A percentile compares a stretch with the other conserved stretches of the same genome.
These are phyloP conservation scores for Lumnitzera racemosa DNA, from an alignment of 345 rosid species.

Conservation along the genomic window DNA sequence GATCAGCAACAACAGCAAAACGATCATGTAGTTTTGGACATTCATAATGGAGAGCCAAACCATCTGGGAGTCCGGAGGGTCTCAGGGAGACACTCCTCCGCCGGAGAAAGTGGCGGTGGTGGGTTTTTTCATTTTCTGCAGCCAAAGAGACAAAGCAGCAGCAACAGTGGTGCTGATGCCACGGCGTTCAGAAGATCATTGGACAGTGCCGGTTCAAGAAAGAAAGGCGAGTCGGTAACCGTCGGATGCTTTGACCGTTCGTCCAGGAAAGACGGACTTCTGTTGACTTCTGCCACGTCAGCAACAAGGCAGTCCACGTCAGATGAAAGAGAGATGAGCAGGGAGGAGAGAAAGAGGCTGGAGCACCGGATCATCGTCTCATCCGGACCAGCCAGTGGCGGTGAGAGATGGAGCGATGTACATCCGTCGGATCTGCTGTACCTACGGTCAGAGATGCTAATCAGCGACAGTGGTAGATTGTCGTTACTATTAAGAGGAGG, in stretches of 20 bases:
- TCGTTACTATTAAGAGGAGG: not conserved
- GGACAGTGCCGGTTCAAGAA: slow-evolving; percentile 28
- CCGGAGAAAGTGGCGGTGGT: slow-evolving; percentile 37
- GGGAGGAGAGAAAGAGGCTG: slow-evolving; percentile 28
- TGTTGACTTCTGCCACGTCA: slow-evolving; percentile 15
- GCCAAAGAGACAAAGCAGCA: not conserved
- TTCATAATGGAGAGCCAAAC: not conserved
- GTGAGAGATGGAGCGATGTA: slow-evolving; percentile 74
- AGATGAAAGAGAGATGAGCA: not conserved
- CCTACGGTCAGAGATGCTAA: slow-evolving; percentile 68
- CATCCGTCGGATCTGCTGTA: slow-evolving; percentile 66
- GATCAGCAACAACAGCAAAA: slow-evolving; percentile 3
- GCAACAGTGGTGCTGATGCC: slow-evolving; percentile 5
- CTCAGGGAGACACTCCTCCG: slow-evolving; percentile 71
- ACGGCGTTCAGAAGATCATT: slow-evolving; percentile 42
- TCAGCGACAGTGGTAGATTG: slow-evolving; percentile 31
- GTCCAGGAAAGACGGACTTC: slow-evolving; percentile 54
- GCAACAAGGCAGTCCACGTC: slow-evolving; percentile 7
- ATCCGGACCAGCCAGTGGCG: slow-evolving; percentile 14
- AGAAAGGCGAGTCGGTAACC: slow-evolving; percentile 20
- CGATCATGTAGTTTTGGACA: slow-evolving; percentile 1
- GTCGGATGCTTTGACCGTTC: slow-evolving; percentile 44
- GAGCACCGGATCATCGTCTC: slow-evolving; percentile 75
- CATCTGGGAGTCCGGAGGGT: slow-evolving; percentile 24
- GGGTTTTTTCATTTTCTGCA: slow-evolving; percentile 3